phyloP scores from a whole-genome alignment of 1,284 basidiomycete genomes.

The Erythrobasidium hasegawianum region DNA sequence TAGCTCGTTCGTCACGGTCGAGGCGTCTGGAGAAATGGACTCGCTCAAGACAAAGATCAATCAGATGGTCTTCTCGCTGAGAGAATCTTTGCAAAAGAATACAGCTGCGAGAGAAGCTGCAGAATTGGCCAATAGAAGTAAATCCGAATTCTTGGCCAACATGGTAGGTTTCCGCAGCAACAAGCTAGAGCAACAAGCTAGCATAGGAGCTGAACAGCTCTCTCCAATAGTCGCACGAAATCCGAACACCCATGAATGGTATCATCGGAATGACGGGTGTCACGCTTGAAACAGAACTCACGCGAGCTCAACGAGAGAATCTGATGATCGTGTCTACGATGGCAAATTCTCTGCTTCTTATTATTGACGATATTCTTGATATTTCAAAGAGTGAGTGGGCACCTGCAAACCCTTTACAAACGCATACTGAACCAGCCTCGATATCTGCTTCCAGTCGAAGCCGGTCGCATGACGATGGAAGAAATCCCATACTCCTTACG shows the following conservation, averaged over 20 bases:
- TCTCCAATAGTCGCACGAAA: constrained; percentile 55
- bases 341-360: constrained; percentile 86
- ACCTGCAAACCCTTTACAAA: not conserved
- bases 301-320: constrained; percentile 86
- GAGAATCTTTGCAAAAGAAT: constrained; percentile 98
- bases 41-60: constrained; percentile 99
- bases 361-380: constrained; percentile 97
- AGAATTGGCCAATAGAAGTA: constrained; percentile 84
- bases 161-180: constrained; percentile 57
- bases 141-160: constrained; percentile 96
- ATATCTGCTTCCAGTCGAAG: constrained; percentile 65
- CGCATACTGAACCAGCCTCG: not conserved
- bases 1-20: constrained; percentile 97
- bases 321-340: constrained; percentile 92
- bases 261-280: constrained; percentile 99
- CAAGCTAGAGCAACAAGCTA: not conserved
- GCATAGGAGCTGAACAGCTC: constrained; percentile 61
- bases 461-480: constrained; percentile 99
- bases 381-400: constrained; percentile 83
- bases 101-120: constrained; percentile 96
- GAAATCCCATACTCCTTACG: constrained; percentile 97
- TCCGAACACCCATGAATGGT: constrained; percentile 95
- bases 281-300: constrained; percentile 87
- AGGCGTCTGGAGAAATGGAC: constrained; percentile 98
- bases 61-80: constrained; percentile 97